A percentile compares a stretch with the other conserved stretches of the same genome.
phyloP scores from a whole-genome alignment of 1,284 basidiomycete species.

The Volvariella surrecta region DNA sequence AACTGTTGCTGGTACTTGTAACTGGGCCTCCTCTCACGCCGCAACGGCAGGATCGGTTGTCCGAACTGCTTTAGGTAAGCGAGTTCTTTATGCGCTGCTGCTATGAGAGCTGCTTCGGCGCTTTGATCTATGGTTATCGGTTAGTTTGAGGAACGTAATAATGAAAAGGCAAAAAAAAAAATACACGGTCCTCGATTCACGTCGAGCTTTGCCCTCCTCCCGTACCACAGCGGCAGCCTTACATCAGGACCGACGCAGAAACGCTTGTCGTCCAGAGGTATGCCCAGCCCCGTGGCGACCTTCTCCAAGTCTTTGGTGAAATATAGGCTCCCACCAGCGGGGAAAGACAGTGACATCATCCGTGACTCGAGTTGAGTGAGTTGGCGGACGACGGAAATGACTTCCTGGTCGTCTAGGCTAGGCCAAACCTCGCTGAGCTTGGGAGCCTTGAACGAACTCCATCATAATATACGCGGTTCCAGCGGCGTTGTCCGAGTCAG shows the following conservation, averaged over 20 bases:
- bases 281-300: constrained; percentile 19
- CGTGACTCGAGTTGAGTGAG: constrained; percentile 36
- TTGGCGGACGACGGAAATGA: constrained; percentile 34
- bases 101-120: constrained; percentile 34
- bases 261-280: constrained; percentile 27
- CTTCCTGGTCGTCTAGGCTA: constrained; percentile 28
- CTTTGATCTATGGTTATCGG: constrained; percentile 34
- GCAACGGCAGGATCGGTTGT: constrained; percentile 37
- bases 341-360: constrained; percentile 43
- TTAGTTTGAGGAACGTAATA: constrained; percentile 21
- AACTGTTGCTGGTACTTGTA: constrained; percentile 43
- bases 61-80: constrained; percentile 42
- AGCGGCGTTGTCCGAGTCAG: constrained; percentile 38
- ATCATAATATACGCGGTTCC: constrained; percentile 45
- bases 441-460: constrained; percentile 36
- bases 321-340: constrained; percentile 45
- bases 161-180: constrained; percentile 36
- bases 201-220: constrained; percentile 37
- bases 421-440: constrained; percentile 37
- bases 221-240: constrained; percentile 35
- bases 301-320: constrained; percentile 30
- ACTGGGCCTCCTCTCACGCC: constrained; percentile 30
- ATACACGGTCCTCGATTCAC: constrained; percentile 43
- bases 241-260: constrained; percentile 43
- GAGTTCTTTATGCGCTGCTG: constrained; percentile 37